Evolutionary conservation across 2,329 filamentous ascomycete species (phyloP).

Genomic region (Monilinia vaccinii-corymbosi): DNA sequence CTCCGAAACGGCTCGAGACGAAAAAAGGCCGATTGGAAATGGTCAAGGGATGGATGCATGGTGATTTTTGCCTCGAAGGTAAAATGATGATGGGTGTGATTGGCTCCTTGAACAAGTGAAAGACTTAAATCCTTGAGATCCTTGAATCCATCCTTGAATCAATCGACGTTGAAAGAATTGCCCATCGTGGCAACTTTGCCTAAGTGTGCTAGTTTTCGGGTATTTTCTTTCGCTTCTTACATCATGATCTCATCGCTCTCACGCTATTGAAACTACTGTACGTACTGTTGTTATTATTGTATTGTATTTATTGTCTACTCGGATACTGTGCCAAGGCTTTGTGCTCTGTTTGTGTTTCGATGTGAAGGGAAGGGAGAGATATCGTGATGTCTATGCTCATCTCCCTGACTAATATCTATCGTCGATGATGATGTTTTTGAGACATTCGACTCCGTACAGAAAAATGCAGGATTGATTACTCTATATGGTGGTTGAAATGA

Average conservation of each 20-base stretch:
- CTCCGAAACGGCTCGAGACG: not conserved
- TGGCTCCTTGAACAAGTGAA: too few species aligned
- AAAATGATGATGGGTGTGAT: not conserved
- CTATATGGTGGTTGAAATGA: not conserved
- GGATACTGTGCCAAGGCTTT: not conserved
- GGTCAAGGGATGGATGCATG: too few species aligned
- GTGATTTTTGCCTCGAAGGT: not conserved
- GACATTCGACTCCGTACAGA: conserved; percentile 9
- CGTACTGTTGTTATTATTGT: too few species aligned
- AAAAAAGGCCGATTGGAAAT: not conserved
- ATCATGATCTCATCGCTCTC: not conserved
- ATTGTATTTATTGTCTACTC: not conserved
- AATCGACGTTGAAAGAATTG: not conserved
- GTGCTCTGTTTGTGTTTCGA: not conserved
- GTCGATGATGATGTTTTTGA: not conserved
- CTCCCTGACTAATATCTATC: conserved; percentile 1
- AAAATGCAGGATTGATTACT: not conserved
- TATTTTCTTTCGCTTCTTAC: not conserved
- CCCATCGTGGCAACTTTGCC: not conserved
- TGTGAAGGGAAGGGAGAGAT: not conserved
- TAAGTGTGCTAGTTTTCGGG: not conserved
- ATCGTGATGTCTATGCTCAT: conserved; percentile 3
- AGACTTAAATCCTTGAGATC: too few species aligned
- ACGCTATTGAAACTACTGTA: not conserved
- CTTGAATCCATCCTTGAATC: not conserved